These are phyloP conservation scores for Skeletonema potamos DNA, from an alignment of 108 stramenopile genomes.

Conservation along the genomic window DNA sequence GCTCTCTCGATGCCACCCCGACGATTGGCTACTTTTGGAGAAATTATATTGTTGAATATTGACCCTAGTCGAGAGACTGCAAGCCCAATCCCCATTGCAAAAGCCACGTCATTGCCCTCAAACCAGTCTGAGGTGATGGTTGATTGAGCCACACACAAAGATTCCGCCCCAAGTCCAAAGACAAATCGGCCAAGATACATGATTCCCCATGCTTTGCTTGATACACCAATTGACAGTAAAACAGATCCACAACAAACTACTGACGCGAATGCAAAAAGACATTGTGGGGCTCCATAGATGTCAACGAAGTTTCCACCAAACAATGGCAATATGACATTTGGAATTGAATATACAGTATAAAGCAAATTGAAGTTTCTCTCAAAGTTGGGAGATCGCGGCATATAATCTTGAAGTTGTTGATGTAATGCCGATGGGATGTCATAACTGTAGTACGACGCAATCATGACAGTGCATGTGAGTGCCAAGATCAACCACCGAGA, in stretches of 20 bases:
- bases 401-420: slow-evolving; percentile 42
- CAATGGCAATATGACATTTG: slow-evolving; percentile 62
- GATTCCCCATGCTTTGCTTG: slow-evolving; percentile 34
- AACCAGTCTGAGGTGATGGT: slow-evolving; percentile 70
- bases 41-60: slow-evolving; percentile 57
- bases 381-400: slow-evolving; percentile 29
- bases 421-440: slow-evolving; percentile 47
- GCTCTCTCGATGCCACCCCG: slow-evolving; percentile 23
- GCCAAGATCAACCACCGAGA: slow-evolving; percentile 27
- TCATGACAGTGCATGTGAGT: slow-evolving; percentile 29
- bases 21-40: slow-evolving; percentile 51
- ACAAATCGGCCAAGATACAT: slow-evolving; percentile 63
- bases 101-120: slow-evolving; percentile 54
- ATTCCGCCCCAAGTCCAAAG: slow-evolving; percentile 70
- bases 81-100: slow-evolving; percentile 63
- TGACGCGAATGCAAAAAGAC: slow-evolving; percentile 32
- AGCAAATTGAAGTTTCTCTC: slow-evolving; percentile 54
- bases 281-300: slow-evolving; percentile 28
- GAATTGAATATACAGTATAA: slow-evolving; percentile 67
- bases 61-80: slow-evolving; percentile 53
- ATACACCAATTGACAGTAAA: slow-evolving; percentile 52
- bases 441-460: slow-evolving; percentile 22
- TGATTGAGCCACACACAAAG: slow-evolving; percentile 54
- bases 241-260: slow-evolving; percentile 44
- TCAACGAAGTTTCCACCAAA: slow-evolving; percentile 65